A percentile compares a stretch with the other conserved stretches of the same genome.
Evolutionary conservation across 768 basidiomycete genomes (phyloP).

Genomic region (Kwoniella dejecticola): DNA sequence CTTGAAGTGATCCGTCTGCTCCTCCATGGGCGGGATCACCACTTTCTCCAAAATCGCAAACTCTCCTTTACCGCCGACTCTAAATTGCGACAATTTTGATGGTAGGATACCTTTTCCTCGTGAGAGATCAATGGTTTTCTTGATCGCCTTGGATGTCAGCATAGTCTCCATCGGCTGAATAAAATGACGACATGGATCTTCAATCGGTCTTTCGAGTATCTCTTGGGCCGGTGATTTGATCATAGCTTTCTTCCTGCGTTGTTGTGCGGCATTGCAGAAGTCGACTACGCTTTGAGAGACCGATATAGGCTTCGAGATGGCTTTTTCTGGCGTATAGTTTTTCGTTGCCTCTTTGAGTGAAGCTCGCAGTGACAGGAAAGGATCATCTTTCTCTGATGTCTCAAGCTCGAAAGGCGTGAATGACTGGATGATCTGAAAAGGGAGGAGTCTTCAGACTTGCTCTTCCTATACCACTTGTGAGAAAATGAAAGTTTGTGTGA

Average conservation of each 20-base stretch:
- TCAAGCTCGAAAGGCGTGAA: no score
- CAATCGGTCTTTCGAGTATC: not conserved
- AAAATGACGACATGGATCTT: not conserved
- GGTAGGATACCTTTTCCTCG: not conserved
- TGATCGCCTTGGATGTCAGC: conserved; percentile 12
- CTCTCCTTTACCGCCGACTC: conserved; percentile 3
- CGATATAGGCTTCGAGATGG: no score
- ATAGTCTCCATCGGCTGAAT: not conserved
- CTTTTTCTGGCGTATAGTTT: no score
- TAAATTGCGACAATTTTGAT: not conserved
- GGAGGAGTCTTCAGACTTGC: no score
- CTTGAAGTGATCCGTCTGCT: not conserved
- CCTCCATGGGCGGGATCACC: conserved; percentile 5
- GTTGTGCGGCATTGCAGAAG: not conserved
- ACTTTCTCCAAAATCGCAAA: not conserved
- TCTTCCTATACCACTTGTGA: no score
- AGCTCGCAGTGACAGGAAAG: no score
- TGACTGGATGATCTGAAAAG: no score
- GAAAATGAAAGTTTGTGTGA: no score
- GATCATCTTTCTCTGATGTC: no score
- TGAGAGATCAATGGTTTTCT: not conserved
- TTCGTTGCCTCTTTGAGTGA: no score
- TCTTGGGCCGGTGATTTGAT: not conserved
- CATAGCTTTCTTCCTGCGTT: not conserved
- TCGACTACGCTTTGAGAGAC: no score